Percentiles rank a stretch among this genome's conserved stretches.
Evolutionary conservation across 2,329 filamentous ascomycete species (phyloP).

Genomic region (Sclerotiophoma versabilis): DNA sequence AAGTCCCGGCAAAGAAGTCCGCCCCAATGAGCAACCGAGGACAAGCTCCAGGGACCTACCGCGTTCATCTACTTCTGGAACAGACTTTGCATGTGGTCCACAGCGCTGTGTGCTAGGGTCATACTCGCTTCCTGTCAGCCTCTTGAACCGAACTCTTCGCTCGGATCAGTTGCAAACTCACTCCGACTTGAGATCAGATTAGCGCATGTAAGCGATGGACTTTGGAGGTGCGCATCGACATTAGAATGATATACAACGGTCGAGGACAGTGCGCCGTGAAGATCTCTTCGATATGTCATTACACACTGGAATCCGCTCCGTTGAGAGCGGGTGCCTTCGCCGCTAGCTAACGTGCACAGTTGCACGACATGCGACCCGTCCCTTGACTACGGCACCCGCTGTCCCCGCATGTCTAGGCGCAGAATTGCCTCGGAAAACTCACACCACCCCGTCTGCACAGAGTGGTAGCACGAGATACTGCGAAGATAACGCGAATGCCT

Average conservation of each 20-base stretch:
- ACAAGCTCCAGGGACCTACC: not conserved
- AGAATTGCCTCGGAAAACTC: not conserved
- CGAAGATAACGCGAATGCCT: too few species aligned
- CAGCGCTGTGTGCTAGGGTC: not conserved
- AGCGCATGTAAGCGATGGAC: too few species aligned
- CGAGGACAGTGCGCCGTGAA: not conserved
- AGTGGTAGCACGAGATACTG: not conserved
- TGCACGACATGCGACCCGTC: not conserved
- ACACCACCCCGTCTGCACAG: not conserved
- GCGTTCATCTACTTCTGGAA: slow-evolving; percentile 8
- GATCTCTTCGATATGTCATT: not conserved
- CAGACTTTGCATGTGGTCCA: slow-evolving; percentile 9
- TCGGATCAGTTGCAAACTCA: not conserved
- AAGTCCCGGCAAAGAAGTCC: not conserved
- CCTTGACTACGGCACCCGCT: not conserved
- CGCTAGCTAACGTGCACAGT: not conserved
- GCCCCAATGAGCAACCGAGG: slow-evolving; percentile 5
- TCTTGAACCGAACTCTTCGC: not conserved
- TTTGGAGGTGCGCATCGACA: too few species aligned
- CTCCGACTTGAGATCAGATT: not conserved
- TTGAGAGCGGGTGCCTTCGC: not conserved
- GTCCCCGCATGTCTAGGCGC: not conserved
- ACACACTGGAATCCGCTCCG: not conserved
- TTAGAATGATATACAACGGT: not conserved
- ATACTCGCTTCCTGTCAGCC: slow-evolving; percentile 1